Conservation (phyloP, 306 rosid genomes). For the peach (Prunus persica) region DNA sequence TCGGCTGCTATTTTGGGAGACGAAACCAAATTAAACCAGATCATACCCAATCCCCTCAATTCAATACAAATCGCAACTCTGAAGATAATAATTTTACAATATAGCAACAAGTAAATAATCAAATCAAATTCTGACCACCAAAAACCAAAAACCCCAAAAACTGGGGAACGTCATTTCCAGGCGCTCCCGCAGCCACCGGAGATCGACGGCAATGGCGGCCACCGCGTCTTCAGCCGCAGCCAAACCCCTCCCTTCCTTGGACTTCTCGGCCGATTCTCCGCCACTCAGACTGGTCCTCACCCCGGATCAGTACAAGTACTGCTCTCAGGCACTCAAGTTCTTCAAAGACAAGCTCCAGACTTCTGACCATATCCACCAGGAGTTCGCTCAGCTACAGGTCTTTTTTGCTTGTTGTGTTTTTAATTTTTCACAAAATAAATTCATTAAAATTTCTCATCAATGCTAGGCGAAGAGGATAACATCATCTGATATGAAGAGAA, state of each 20-base stretch:
- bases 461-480: conserved; percentile 61
- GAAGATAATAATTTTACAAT: background rate
- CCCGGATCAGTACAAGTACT: conserved; percentile 56
- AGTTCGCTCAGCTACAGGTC: conserved; percentile 69
- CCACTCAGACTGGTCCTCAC: conserved; percentile 37
- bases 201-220: conserved; percentile 27
- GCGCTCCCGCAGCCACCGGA: conserved; percentile 36
- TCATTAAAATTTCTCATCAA: conserved; percentile 4
- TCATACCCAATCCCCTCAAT: background rate
- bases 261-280: conserved; percentile 62
- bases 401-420: background rate
- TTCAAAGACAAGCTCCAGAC: conserved; percentile 53
- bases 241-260: conserved; percentile 14
- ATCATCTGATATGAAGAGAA: conserved; percentile 51
- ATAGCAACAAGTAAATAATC: background rate
- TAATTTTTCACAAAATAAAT: background rate
- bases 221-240: conserved; percentile 10
- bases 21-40: background rate
- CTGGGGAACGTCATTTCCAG: conserved; percentile 52
- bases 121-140: background rate
- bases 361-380: conserved; percentile 48
- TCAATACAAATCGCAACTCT: background rate
- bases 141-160: background rate
- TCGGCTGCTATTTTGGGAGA: too few species aligned
- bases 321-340: conserved; percentile 58